Conservation (phyloP, 1,139 yeast genomes). For the Hanseniaspora gamundiae region DNA sequence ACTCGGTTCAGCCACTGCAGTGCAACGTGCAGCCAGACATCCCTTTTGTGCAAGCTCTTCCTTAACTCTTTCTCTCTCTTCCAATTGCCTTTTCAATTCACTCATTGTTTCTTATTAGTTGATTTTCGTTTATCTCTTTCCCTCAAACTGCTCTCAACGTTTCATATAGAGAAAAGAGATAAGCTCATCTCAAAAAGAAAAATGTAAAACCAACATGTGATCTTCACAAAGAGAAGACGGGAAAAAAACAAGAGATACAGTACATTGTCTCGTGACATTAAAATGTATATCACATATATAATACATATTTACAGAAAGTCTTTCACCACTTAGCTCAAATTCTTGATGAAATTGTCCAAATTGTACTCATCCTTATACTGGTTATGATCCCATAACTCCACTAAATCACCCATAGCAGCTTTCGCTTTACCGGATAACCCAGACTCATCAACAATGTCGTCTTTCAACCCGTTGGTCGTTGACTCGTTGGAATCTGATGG, state of each 20-base stretch:
- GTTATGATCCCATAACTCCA: slow-evolving; percentile 93
- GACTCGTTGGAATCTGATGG: slow-evolving; percentile 26
- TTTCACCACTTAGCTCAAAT: slow-evolving; percentile 36
- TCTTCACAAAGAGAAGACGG: too few relatives aligned
- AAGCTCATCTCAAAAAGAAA: too few relatives aligned
- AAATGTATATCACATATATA: too few relatives aligned
- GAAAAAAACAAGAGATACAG: too few relatives aligned
- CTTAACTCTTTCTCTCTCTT: not conserved
- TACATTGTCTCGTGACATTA: too few relatives aligned
- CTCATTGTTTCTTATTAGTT: not conserved
- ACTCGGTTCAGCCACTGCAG: too few relatives aligned
- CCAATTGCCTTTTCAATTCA: not conserved
- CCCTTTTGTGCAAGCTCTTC: not conserved
- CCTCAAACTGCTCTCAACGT: too few relatives aligned
- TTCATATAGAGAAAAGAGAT: too few relatives aligned
- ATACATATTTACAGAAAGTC: too few relatives aligned
- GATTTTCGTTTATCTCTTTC: not conserved
- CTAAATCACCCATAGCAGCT: slow-evolving; percentile 58
- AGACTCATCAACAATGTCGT: slow-evolving; percentile 29
- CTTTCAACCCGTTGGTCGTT: slow-evolving; percentile 18
- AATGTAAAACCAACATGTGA: too few relatives aligned
- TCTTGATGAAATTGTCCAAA: slow-evolving; percentile 81
- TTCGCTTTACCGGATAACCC: slow-evolving; percentile 31
- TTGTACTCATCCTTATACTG: slow-evolving; percentile 96
- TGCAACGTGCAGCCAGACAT: too few relatives aligned